Base-by-base conservation (phyloP, 1,284 basidiomycete species). In the Ustanciosporium gigantosporum region DNA sequence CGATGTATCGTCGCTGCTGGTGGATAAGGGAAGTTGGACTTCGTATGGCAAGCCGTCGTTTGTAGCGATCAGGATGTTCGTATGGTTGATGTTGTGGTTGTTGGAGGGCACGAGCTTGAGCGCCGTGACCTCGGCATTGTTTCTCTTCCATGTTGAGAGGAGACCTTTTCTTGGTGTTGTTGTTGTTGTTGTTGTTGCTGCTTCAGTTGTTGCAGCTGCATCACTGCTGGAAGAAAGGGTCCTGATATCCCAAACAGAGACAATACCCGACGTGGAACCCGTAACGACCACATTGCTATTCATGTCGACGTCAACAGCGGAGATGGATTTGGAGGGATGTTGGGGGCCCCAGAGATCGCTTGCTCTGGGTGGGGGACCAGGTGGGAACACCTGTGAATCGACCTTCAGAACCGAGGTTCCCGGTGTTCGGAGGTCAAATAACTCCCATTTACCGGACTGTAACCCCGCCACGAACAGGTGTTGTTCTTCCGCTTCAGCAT, bases 231-330 rank as follows among this genome's bases (percentile, higher is more conserved):
- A 41, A 15, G 48, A 36, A n/a, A 85, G 76, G 2, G 78, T 65
- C 11, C 82, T 81, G 1, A 82, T 81, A 64, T 86, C 84, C 66
- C 85, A 85, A 2, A 89, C 56, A 5, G 81, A 79, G 0, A 87
- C 81, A 4, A 85, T 68, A 1, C 88, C 89, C n/a, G 79, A 79
- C 0, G 79, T 74, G n/a, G 85, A 83, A 0, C 87, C 88, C 2
- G 85, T 86, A 0, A 83, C 86, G 11, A 90, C 73, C 2, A 85
- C 70, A 23, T 79, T 76, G 27, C 15, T 40, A 9, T 20, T 13
- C 2, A 47, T 44, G 21, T 60, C 57, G 0, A 51, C 44, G 22
- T 59, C 56, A 29, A 65, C 51, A n/a, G 55, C 46, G 2, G 50
- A 41, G 8, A 59, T 34, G 0, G 79, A 74, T 0, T 69, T 43